These are phyloP conservation scores for Agarophyton chilense DNA, from an alignment of 23 red algal species.

Conservation along the genomic window DNA sequence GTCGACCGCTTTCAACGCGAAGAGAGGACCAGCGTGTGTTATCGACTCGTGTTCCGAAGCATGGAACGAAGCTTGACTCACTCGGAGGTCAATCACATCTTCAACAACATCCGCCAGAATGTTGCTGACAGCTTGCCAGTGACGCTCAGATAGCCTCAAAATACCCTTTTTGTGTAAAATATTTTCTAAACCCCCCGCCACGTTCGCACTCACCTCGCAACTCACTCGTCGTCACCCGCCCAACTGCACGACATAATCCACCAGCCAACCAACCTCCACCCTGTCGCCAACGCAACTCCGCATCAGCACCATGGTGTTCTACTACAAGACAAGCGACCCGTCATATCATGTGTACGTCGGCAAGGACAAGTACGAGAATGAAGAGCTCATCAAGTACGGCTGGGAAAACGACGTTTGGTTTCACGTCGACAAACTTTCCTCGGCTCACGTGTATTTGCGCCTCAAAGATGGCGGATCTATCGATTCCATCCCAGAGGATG, in stretches of 20 bases:
- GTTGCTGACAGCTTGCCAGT: conserved; percentile 27
- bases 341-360: conserved; percentile 88
- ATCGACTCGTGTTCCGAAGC: conserved; percentile 83
- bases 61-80: conserved; percentile 90
- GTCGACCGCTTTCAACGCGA: conserved; percentile 81
- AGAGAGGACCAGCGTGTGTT: conserved; percentile 77
- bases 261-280: too few species aligned
- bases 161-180: too few species aligned
- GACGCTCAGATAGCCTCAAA: conserved; percentile 28
- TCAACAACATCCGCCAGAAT: conserved; percentile 51
- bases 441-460: conserved; percentile 92
- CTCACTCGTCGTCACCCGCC: too few species aligned
- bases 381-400: conserved; percentile 80
- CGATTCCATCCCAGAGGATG: conserved; percentile 69
- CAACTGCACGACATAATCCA: too few species aligned
- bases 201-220: too few species aligned
- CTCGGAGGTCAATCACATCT: conserved; percentile 86
- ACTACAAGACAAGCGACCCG: conserved; percentile 69
- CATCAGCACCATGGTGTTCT: conserved; percentile 75
- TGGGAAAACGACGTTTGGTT: conserved; percentile 98
- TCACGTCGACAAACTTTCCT: conserved; percentile 95
- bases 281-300: background rate
- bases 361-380: conserved; percentile 93
- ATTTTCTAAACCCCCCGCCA: too few species aligned
- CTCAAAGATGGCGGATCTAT: conserved; percentile 81